Percentiles rank a stretch among this genome's conserved stretches.
Evolutionary conservation across 2,329 filamentous ascomycete genomes (phyloP).

Genomic region (Xylariomycetidae sp.): DNA sequence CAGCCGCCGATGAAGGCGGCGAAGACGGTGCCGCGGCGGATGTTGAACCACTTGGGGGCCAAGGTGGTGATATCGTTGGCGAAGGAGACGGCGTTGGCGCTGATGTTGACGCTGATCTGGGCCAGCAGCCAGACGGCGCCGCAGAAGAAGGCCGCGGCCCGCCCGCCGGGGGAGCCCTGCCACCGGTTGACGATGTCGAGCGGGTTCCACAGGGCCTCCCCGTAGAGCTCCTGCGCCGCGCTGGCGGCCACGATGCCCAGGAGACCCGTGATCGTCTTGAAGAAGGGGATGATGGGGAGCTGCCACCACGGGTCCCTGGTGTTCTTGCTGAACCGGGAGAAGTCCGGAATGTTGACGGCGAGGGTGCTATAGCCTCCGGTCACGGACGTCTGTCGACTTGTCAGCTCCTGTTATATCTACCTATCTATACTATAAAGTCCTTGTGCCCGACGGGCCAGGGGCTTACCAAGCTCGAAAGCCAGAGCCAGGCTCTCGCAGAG

Average conservation of each 20-base stretch:
- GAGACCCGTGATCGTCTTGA: slow-evolving; percentile 41
- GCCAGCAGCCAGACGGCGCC: slow-evolving; percentile 35
- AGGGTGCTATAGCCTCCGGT: slow-evolving; percentile 45
- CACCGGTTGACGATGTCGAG: slow-evolving; percentile 40
- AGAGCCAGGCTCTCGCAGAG: slow-evolving; percentile 24
- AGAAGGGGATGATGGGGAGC: slow-evolving; percentile 42
- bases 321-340: slow-evolving; percentile 32
- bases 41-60: slow-evolving; percentile 26
- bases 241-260: slow-evolving; percentile 45
- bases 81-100: slow-evolving; percentile 24
- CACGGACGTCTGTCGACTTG: slow-evolving; percentile 24
- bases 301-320: slow-evolving; percentile 41
- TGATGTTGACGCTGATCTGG: slow-evolving; percentile 25
- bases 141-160: slow-evolving; percentile 28
- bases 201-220: slow-evolving; percentile 44
- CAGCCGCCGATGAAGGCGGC: slow-evolving; percentile 28
- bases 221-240: slow-evolving; percentile 39
- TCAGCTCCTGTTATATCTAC: neutral
- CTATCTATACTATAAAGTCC: too few species aligned
- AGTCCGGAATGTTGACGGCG: slow-evolving; percentile 45
- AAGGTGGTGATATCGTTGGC: slow-evolving; percentile 28
- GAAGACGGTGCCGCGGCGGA: slow-evolving; percentile 26
- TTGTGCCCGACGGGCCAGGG: neutral
- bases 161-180: slow-evolving; percentile 23
- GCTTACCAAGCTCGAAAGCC: slow-evolving; percentile 21